Conservation (phyloP, 139 green algal genomes). For the Astrephomene gubernaculifera region DNA sequence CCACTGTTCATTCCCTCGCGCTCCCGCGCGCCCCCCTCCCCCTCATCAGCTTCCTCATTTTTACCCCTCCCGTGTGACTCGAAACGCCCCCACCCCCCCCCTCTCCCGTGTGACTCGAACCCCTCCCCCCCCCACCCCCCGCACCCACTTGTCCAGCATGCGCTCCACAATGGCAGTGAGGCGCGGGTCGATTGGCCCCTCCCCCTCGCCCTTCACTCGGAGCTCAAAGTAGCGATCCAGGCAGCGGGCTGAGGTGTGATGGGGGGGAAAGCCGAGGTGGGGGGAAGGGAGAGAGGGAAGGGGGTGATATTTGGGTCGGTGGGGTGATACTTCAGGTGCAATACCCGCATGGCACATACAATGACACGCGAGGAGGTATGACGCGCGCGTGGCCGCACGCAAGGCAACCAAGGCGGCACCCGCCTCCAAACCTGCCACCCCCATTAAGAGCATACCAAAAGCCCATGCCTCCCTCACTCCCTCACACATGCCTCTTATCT, state of each 20-base stretch:
- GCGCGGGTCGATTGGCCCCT: conserved; percentile 80
- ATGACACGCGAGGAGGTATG: too few species aligned
- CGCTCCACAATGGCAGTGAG: conserved; percentile 93
- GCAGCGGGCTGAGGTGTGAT: conserved; percentile 83
- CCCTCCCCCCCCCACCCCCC: neutral
- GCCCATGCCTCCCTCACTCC: too few species aligned
- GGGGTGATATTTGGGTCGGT: too few species aligned
- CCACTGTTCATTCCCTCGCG: neutral
- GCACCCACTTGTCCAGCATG: conserved; percentile 87
- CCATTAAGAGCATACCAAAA: too few species aligned
- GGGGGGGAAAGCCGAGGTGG: neutral
- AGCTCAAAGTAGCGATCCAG: conserved; percentile 95
- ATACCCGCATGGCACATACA: too few species aligned
- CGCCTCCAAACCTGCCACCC: too few species aligned
- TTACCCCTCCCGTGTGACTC: neutral
- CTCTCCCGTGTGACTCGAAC: neutral
- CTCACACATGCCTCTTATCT: too few species aligned
- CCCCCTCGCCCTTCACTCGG: conserved; percentile 52
- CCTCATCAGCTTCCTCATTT: neutral
- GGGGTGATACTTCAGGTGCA: too few species aligned
- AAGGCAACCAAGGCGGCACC: too few species aligned
- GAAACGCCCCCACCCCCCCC: neutral
- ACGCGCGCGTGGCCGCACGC: too few species aligned
- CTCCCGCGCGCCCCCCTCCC: neutral
- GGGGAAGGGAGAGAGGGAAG: neutral